Evolutionary conservation across 2,329 filamentous ascomycete genomes (phyloP), one percentile per base, ranked within the genome.

Genomic region (Diplodia seriata): DNA sequence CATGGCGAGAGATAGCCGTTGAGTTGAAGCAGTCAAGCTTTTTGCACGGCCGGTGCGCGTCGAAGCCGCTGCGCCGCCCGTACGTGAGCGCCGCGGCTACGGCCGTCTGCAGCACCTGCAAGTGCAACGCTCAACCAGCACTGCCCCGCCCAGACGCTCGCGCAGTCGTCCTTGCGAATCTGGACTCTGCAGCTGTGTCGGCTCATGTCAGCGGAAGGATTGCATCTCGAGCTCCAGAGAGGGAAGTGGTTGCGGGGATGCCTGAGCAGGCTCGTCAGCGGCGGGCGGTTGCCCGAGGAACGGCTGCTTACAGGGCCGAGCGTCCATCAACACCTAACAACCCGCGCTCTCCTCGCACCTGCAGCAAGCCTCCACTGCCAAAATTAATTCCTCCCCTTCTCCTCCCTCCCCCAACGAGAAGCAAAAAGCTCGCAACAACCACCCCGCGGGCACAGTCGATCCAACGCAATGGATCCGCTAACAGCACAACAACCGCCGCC

Each of bases 1-100:
- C 94, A 98, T 98, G 74, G 72, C 56, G 49, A 63, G 68, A 18
- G 40, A 18, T 43, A 4, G 7, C 47, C 18, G 47, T 36, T 20
- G n/a, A 29, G 47, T 23, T 33, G 59, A 20, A 40, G 47, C 26
- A 14, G 61, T 26, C 56, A 49, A 43, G 56, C 56, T 61, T 61
- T 61, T 61, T 61, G 33, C 56, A 49, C 33, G 56, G 56, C 56
- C 56, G 56, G 56, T 49, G 56, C 56, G 55, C 20, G 23, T 11
- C 15, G 6, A 5, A 4, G 20, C 36, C 36, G 55, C 33, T 4
- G 2, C 55, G 55, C 55, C 55, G 36, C 20, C 55, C 55, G 55
- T 59, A 59, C 1, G 7, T 23, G 33, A 5, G 18, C 54, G 54
- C 7, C 15, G 15, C 14, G 8, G 7, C n/a, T 59, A 59, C 55